Conservation (phyloP, 1,284 basidiomycete species). For the Tilletiaria anomala region DNA sequence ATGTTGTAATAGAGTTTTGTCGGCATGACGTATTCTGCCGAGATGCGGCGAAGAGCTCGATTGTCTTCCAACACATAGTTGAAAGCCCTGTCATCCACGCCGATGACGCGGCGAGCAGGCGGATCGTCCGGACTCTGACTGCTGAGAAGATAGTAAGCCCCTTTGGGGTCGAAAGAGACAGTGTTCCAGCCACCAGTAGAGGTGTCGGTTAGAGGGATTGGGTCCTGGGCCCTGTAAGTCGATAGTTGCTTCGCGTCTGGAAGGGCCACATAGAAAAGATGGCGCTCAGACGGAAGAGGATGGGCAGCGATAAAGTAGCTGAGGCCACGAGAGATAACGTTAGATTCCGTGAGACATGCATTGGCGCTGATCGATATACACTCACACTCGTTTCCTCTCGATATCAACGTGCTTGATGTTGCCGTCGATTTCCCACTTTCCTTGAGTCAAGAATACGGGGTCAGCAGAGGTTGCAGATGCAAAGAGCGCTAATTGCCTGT, state of each 20-base stretch:
- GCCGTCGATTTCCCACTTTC: constrained; percentile 71
- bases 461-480: constrained; percentile 5
- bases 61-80: constrained; percentile 55
- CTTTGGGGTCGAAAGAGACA: constrained; percentile 28
- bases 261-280: constrained; percentile 50
- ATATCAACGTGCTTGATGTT: constrained; percentile 59
- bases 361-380: no score
- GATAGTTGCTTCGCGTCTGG: constrained; percentile 43
- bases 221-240: constrained; percentile 47
- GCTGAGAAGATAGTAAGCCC: constrained; percentile 58
- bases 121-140: constrained; percentile 70
- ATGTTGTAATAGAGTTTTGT: constrained; percentile 46
- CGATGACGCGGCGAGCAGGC: constrained; percentile 70
- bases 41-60: constrained; percentile 54
- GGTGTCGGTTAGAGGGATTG: constrained; percentile 55
- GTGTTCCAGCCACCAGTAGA: constrained; percentile 52
- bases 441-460: constrained; percentile 55
- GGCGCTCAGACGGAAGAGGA: constrained; percentile 64
- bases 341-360: no score
- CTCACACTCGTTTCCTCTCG: constrained; percentile 53
- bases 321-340: no score
- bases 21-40: constrained; percentile 58
- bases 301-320: constrained; percentile 77
- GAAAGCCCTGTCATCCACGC: constrained; percentile 48
- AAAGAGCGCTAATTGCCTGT: constrained; percentile 23